Percentiles rank a stretch among this genome's conserved stretches.
phyloP scores from a whole-genome alignment of 2,329 filamentous ascomycete species.

The Phaeosphaeriaceae sp. region DNA sequence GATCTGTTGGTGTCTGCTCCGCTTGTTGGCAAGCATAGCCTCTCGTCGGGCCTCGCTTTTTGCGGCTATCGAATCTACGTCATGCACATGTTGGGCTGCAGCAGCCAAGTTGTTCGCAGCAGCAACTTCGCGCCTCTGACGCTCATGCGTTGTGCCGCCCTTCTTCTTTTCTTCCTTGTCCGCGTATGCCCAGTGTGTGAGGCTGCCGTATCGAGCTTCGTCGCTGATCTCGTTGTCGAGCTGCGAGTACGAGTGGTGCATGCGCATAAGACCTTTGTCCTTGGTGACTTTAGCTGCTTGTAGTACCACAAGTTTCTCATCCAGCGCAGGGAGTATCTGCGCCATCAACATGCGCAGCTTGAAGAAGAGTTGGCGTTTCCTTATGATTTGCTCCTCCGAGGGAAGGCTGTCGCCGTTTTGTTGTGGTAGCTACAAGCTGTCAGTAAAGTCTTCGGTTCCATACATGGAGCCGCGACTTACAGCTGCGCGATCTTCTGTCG shows the following conservation, averaged over 20 bases:
- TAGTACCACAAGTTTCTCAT: constrained; percentile 98
- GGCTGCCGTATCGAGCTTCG: constrained; percentile 90
- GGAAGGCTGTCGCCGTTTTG: constrained; percentile 36
- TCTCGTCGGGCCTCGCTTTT: constrained; percentile 87
- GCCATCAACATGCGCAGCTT: constrained; percentile 79
- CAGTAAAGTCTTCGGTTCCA: constrained; percentile 3
- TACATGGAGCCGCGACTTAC: constrained; percentile 46
- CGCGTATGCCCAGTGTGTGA: constrained; percentile 93
- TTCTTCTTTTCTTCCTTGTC: constrained; percentile 71
- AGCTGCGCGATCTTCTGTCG: constrained; percentile 49
- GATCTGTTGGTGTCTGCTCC: constrained; percentile 69
- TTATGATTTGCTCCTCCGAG: constrained; percentile 55
- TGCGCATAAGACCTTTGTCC: constrained; percentile 80
- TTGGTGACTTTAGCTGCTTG: constrained; percentile 90
- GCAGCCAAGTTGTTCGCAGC: constrained; percentile 72
- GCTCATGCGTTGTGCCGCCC: constrained; percentile 69
- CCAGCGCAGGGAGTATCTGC: constrained; percentile 86
- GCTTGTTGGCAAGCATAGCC: constrained; percentile 78
- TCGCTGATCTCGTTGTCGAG: constrained; percentile 91
- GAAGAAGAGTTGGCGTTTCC: constrained; percentile 75
- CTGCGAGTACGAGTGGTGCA: constrained; percentile 86
- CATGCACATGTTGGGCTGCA: constrained; percentile 76
- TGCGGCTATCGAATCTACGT: constrained; percentile 79
- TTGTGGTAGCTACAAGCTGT: constrained; percentile 34
- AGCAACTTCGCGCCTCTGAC: constrained; percentile 79